A percentile compares a stretch with the other conserved stretches of the same genome.
These are phyloP conservation scores for peach (Prunus persica) DNA, from an alignment of 306 rosid genomes.

Conservation along the genomic window Prunus_persica_NCBIv2 NC_034014.1:25034001-25034500, in stretches of 20 bases:
- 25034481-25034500: too few relatives aligned
- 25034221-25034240: slow-evolving; percentile 39
- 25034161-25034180: not conserved
- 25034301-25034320: not conserved
- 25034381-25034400: too few relatives aligned
- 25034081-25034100: slow-evolving; percentile 33
- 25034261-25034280: slow-evolving; percentile 20
- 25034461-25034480: too few relatives aligned
- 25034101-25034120: slow-evolving; percentile 31
- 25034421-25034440: too few relatives aligned
- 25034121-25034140: slow-evolving; percentile 34
- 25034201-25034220: slow-evolving; percentile 32
- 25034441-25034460: too few relatives aligned
- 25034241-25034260: slow-evolving; percentile 30
- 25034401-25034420: too few relatives aligned
- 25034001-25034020: too few relatives aligned
- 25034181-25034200: slow-evolving; percentile 23
- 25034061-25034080: slow-evolving; percentile 46
- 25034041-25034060: slow-evolving; percentile 30
- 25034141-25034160: slow-evolving; percentile 19
- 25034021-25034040: not conserved
- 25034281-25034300: not conserved
- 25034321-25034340: not conserved
- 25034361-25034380: too few relatives aligned
- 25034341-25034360: not conserved